Evolutionary conservation across 441 rosid species (phyloP), one percentile per base, ranked within the genome.

Genomic region (Aquilaria agallochum): DNA sequence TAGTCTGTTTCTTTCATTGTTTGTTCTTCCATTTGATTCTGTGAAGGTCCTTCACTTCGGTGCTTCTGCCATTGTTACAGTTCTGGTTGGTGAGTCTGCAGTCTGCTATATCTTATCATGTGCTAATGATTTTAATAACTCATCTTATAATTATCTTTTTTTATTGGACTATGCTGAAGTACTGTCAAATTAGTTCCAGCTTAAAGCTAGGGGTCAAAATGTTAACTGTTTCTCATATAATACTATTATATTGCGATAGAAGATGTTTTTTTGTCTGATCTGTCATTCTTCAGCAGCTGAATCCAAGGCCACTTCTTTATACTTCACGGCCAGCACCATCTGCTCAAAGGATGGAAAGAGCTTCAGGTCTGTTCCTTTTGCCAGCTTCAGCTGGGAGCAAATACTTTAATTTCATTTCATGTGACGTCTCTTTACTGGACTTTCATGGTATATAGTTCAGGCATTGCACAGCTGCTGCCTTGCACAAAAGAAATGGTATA

Each of bases 341-440:
- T 70, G 85, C 82, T 14, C 95, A 88, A 64, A 90, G 83, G 78
- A 36, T 69, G 33, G 93, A 85, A 65, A 86, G 80, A 67, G 89
- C 90, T 56, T 70, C 82, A 84, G 97, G 97, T 90, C 34, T 53
- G 14, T 67, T 69, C 11, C 59, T 66, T 72, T 40, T 65, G 50
- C 12, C 34, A 7, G 42, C 48, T 42, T 58, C 11, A 20, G 27
- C 27, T 20, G 27, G 27, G 27, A 20, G 27, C 15, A 20, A 20
- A 20, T 20, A 20, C 20, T 20, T 20, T 20, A 20, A 20, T 20
- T 20, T 20, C 20, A 20, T 20, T 20, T 20, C 20, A 20, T 20
- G 20, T 20, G 20, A 20, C 20, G 20, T 20, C 27, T 20, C 27
- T 20, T 20, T 20, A 31, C 53, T 56, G 49, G 31, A 63, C 33